phyloP scores from a whole-genome alignment of 2,329 filamentous ascomycete species.

The Fusarium incarnatum region DNA sequence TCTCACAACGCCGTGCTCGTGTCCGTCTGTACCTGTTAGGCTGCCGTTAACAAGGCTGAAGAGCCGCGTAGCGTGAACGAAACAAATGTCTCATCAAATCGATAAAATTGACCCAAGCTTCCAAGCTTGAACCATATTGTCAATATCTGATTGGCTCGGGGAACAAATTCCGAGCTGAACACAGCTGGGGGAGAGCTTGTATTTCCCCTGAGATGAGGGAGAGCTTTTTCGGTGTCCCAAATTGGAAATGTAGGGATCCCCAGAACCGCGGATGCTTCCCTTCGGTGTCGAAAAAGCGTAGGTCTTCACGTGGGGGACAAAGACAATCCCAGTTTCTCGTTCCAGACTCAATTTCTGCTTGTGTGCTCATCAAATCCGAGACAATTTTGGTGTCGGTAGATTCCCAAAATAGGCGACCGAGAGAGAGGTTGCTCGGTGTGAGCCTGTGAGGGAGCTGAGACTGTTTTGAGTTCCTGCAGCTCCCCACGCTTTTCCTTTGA shows the following conservation, averaged over 20 bases:
- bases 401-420: slow-evolving; percentile 32
- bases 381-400: slow-evolving; percentile 17
- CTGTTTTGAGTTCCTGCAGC: slow-evolving; percentile 2
- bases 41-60: slow-evolving; percentile 31
- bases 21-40: neutral
- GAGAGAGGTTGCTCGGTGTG: slow-evolving; percentile 15
- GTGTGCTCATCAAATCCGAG: slow-evolving; percentile 5
- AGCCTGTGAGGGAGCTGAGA: slow-evolving; percentile 4
- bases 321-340: neutral
- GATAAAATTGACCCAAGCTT: neutral
- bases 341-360: slow-evolving; percentile 2
- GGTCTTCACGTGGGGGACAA: slow-evolving; percentile 42
- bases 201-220: slow-evolving; percentile 37
- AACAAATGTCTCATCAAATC: slow-evolving; percentile 9
- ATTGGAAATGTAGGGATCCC: slow-evolving; percentile 28
- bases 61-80: slow-evolving; percentile 7
- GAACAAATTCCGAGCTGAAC: slow-evolving; percentile 17
- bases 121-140: slow-evolving; percentile 2
- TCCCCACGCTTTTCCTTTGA: slow-evolving; percentile 12
- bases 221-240: slow-evolving; percentile 37
- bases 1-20: neutral
- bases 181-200: slow-evolving; percentile 24
- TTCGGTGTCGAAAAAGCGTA: slow-evolving; percentile 46
- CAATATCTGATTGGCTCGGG: slow-evolving; percentile 33
- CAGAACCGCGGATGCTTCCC: slow-evolving; percentile 23